These are phyloP conservation scores for Biancaea sappan DNA, from an alignment of 306 rosid species.

Conservation along the genomic window DNA sequence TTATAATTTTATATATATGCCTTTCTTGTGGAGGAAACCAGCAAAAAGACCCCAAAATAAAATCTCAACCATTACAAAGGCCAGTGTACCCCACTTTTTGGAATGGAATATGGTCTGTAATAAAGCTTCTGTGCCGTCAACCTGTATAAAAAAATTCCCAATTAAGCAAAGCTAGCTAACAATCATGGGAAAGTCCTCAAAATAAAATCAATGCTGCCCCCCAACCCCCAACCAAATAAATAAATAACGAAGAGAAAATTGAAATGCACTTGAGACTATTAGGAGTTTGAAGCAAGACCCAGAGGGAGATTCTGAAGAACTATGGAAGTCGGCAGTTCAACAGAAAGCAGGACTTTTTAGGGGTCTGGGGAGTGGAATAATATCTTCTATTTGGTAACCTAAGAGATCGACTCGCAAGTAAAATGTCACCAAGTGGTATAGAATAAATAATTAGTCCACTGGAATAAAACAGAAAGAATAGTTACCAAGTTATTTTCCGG, in stretches of 20 bases:
- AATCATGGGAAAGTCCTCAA: constrained; percentile 17
- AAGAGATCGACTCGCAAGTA: not conserved
- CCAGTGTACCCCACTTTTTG: constrained; percentile 71
- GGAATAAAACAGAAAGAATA: constrained; percentile 24
- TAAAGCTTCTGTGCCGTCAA: constrained; percentile 62
- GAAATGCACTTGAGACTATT: not conserved
- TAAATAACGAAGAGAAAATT: not conserved
- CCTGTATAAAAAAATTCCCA: constrained; percentile 47
- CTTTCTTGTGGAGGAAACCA: constrained; percentile 73
- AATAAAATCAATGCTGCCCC: constrained; percentile 1
- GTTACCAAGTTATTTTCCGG: constrained; percentile 78
- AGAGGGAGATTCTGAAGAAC: constrained; percentile 1
- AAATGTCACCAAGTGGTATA: not conserved
- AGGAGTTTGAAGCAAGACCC: constrained; percentile 5
- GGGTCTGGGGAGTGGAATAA: constrained; percentile 19
- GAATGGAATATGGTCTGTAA: constrained; percentile 61
- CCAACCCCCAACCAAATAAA: constrained; percentile 1
- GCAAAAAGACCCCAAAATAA: constrained; percentile 67
- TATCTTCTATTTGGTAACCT: constrained; percentile 1
- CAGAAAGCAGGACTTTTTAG: not conserved
- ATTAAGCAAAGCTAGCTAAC: constrained; percentile 29
- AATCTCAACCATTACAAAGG: constrained; percentile 63
- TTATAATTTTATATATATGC: constrained; percentile 63
- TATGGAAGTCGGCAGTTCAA: not conserved
- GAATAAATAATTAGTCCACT: not conserved